Percentiles rank a stretch among this genome's conserved stretches.
These are phyloP conservation scores for Aspergillus tamarii DNA, from an alignment of 2,329 filamentous ascomycete species.

Conservation along the genomic window DNA sequence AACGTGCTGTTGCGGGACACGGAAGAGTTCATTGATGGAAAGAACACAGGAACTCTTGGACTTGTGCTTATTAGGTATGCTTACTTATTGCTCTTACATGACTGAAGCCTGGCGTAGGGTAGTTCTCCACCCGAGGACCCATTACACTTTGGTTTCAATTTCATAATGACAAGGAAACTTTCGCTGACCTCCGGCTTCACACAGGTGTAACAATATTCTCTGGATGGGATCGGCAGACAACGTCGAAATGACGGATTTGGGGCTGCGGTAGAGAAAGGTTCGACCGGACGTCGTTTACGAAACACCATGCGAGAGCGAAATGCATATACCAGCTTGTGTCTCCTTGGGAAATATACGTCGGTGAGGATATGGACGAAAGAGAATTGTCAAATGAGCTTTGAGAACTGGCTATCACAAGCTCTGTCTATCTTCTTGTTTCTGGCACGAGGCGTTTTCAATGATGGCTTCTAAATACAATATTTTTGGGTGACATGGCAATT, in stretches of 20 bases:
- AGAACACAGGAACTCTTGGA: constrained; percentile 81
- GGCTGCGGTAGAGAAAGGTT: constrained; percentile 35
- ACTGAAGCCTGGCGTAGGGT: neutral
- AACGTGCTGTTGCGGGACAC: constrained; percentile 91
- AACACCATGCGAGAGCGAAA: constrained; percentile 12
- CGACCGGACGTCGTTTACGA: constrained; percentile 22
- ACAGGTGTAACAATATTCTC: constrained; percentile 92
- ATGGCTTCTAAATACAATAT: constrained; percentile 23
- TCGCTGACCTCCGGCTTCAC: neutral
- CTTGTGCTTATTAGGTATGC: constrained; percentile 86
- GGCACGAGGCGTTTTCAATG: constrained; percentile 25
- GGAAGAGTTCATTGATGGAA: constrained; percentile 88
- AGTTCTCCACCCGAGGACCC: neutral
- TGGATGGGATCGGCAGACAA: constrained; percentile 72
- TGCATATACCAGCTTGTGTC: constrained; percentile 21
- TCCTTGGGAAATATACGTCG: constrained; percentile 14
- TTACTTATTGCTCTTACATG: neutral
- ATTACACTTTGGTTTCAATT: neutral
- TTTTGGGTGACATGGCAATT: constrained; percentile 11
- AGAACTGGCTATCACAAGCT: constrained; percentile 15
- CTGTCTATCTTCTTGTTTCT: constrained; percentile 23
- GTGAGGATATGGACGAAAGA: constrained; percentile 7
- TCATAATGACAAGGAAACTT: neutral
- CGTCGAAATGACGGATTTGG: constrained; percentile 51
- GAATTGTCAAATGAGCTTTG: constrained; percentile 7